phyloP scores from a whole-genome alignment of 345 rosid genomes.

The Leavenworthia alabamica region DNA sequence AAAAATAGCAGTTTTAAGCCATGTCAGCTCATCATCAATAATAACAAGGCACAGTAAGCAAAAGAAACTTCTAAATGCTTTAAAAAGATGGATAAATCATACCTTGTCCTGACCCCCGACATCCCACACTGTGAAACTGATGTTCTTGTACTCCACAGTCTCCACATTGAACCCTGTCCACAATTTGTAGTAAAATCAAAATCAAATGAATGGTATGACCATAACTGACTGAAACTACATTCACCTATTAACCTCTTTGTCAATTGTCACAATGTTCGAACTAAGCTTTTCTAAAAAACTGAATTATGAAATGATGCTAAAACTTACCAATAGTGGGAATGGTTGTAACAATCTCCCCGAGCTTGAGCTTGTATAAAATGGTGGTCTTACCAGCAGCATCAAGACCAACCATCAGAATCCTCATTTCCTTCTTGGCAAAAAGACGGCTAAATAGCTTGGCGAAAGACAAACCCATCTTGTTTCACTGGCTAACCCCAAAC shows the following conservation, averaged over 20 bases:
- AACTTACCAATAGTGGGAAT: constrained; percentile 23
- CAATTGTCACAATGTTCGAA: neutral
- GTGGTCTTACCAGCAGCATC: constrained; percentile 77
- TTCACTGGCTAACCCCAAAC: constrained; percentile 10
- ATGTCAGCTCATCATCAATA: neutral
- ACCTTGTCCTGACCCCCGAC: constrained; percentile 66
- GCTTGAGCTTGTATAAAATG: constrained; percentile 14
- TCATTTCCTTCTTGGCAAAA: constrained; percentile 67
- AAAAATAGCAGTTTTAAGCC: neutral
- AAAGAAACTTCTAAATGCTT: neutral
- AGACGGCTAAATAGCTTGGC: constrained; percentile 31
- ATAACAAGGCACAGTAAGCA: neutral
- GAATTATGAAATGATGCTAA: neutral
- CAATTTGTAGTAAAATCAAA: neutral
- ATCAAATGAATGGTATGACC: neutral
- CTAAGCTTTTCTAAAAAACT: neutral
- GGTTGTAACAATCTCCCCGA: constrained; percentile 13
- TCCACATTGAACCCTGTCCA: constrained; percentile 47
- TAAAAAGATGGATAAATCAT: neutral
- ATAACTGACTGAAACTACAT: neutral
- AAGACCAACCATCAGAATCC: constrained; percentile 73
- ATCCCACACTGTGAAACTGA: constrained; percentile 55
- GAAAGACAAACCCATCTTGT: constrained; percentile 49
- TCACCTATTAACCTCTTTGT: neutral
- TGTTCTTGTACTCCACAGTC: constrained; percentile 77